Evolutionary conservation across 1,284 basidiomycete species (phyloP).

Genomic region (Ustilago vetiveriae): DNA sequence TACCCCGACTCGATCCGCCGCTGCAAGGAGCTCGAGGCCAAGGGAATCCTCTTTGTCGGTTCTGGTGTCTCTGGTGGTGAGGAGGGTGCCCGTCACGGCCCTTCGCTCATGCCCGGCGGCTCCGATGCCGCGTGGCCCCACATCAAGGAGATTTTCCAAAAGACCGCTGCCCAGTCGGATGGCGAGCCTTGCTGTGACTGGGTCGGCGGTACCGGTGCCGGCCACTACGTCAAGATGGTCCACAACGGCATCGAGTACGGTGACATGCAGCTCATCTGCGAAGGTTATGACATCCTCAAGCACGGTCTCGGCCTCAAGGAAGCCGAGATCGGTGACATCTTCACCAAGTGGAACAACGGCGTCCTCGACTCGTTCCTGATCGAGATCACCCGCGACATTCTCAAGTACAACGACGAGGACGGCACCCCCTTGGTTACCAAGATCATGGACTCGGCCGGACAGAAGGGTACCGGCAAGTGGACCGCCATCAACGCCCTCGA

Average conservation of each 20-base stretch:
- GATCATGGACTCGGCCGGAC: conserved; percentile 85
- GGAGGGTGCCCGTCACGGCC: conserved; percentile 96
- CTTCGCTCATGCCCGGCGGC: conserved; percentile 99
- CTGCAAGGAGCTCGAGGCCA: conserved; percentile 87
- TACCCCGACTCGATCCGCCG: conserved; percentile 98
- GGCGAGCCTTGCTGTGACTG: conserved; percentile 99
- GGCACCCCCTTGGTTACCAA: conserved; percentile 89
- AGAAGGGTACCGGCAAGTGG: conserved; percentile 99
- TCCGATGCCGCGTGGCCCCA: conserved; percentile 90
- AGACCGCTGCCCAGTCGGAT: conserved; percentile 91
- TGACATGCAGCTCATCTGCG: conserved; percentile 99
- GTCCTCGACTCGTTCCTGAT: conserved; percentile 99
- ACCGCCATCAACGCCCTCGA: conserved; percentile 98
- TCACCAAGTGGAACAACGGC: conserved; percentile 88
- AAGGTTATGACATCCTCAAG: conserved; percentile 86
- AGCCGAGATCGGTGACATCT: conserved; percentile 66
- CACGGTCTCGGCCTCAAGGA: conserved; percentile 83
- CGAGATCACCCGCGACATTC: conserved; percentile 74
- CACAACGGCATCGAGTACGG: conserved; percentile 94
- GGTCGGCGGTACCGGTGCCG: conserved; percentile 94
- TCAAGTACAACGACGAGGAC: conserved; percentile 84
- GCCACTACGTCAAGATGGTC: conserved; percentile 99
- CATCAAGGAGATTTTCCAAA: conserved; percentile 99
- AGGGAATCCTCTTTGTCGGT: conserved; percentile 96
- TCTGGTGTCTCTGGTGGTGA: conserved; percentile 99